Percentiles rank a stretch among this genome's conserved stretches.
These are phyloP conservation scores for Metschnikowia aberdeeniae DNA, from an alignment of 805 yeast species.

Conservation along the genomic window DNA sequence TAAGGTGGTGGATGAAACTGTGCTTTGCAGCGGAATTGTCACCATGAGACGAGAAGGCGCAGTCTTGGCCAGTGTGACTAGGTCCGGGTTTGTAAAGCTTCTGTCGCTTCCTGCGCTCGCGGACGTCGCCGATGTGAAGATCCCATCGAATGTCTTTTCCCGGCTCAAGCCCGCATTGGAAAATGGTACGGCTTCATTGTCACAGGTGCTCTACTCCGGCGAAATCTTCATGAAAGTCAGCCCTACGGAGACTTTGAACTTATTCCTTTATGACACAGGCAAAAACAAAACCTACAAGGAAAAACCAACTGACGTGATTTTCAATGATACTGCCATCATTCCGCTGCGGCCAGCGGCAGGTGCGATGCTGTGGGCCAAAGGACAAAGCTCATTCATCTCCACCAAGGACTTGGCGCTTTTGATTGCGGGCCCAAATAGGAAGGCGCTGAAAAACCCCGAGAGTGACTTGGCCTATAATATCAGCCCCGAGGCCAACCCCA, in stretches of 20 bases:
- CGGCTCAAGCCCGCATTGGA: conserved; percentile 22
- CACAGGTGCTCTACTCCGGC: conserved; percentile 45
- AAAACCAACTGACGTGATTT: conserved; percentile 52
- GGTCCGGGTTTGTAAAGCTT: conserved; percentile 45
- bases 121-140: conserved; percentile 48
- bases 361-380: conserved; percentile 82
- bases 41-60: conserved; percentile 42
- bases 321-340: conserved; percentile 60
- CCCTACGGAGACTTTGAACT: conserved; percentile 39
- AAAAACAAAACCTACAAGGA: conserved; percentile 20
- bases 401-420: conserved; percentile 58
- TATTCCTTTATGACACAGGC: conserved; percentile 21
- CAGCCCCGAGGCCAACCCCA: conserved; percentile 42
- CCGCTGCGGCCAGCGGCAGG: conserved; percentile 81
- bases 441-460: conserved; percentile 56
- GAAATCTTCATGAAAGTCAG: conserved; percentile 56
- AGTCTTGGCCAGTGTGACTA: conserved; percentile 41
- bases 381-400: conserved; percentile 55
- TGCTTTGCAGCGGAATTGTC: conserved; percentile 50
- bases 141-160: conserved; percentile 28
- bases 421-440: conserved; percentile 73
- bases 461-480: conserved; percentile 48
- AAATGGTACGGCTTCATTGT: conserved; percentile 19
- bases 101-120: conserved; percentile 59
- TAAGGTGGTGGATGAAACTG: conserved; percentile 50